phyloP scores from a whole-genome alignment of 2,329 filamentous ascomycete genomes.

The Pyrenophora tritici-repentis region DNA sequence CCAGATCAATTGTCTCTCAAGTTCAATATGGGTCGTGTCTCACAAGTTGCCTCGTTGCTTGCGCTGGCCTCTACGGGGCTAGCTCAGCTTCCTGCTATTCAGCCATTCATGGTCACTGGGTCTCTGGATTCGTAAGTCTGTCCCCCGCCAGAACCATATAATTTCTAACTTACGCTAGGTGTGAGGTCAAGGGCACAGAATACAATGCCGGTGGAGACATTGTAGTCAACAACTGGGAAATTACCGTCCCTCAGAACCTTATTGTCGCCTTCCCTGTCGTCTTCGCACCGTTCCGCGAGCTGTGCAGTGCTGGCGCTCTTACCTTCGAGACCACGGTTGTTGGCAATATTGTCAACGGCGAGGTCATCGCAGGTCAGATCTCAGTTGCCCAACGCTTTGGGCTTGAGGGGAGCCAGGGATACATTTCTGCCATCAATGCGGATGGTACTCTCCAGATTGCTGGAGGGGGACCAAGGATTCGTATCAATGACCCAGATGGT shows the following conservation, averaged over 20 bases:
- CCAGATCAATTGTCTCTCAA: background rate
- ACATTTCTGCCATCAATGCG: constrained; percentile 42
- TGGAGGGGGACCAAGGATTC: constrained; percentile 42
- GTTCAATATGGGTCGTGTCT: constrained; percentile 26
- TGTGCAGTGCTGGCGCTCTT: constrained; percentile 29
- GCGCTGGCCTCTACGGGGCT: constrained; percentile 24
- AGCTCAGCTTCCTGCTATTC: constrained; percentile 30
- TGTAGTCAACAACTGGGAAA: constrained; percentile 52
- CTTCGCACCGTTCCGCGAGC: constrained; percentile 50
- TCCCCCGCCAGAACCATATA: background rate
- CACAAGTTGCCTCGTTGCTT: constrained; percentile 20
- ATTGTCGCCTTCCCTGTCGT: constrained; percentile 56
- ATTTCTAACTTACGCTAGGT: constrained; percentile 20
- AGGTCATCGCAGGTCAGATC: constrained; percentile 49
- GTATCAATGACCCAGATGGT: constrained; percentile 55
- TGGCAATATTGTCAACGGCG: constrained; percentile 48
- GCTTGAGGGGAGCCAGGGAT: constrained; percentile 45
- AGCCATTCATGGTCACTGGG: constrained; percentile 35
- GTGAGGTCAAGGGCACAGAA: constrained; percentile 23
- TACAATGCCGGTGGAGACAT: constrained; percentile 56
- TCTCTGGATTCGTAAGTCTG: constrained; percentile 33
- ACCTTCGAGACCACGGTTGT: constrained; percentile 40
- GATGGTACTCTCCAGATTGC: constrained; percentile 46
- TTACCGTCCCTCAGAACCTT: constrained; percentile 57
- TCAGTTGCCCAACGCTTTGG: constrained; percentile 43